Conservation (phyloP, 352 stramenopile genomes). For the Phytopythium vexans region DNA sequence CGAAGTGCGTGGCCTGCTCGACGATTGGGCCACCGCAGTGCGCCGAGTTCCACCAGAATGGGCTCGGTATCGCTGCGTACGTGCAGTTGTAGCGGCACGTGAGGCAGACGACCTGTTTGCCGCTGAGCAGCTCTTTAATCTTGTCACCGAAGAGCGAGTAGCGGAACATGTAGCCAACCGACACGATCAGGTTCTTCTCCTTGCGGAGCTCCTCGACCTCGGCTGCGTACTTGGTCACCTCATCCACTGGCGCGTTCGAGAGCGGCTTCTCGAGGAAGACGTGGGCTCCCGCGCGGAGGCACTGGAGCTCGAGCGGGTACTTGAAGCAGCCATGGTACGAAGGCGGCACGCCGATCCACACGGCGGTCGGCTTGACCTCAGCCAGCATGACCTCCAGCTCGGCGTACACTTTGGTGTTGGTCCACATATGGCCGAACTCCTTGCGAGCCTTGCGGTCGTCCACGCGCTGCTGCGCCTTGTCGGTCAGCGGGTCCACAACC, state of each 20-base stretch:
- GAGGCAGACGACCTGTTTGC: constrained; percentile 28
- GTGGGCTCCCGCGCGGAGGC: constrained; percentile 22
- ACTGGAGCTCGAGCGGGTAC: constrained; percentile 27
- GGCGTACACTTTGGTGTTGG: constrained; percentile 22
- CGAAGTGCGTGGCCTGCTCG: constrained; percentile 37
- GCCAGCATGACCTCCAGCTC: constrained; percentile 25
- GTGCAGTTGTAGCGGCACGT: constrained; percentile 36
- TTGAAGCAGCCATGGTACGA: constrained; percentile 37
- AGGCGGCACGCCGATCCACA: constrained; percentile 31
- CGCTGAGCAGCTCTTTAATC: constrained; percentile 26
- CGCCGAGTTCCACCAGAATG: constrained; percentile 35
- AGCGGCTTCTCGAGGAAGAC: constrained; percentile 33
- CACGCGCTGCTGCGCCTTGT: constrained; percentile 20
- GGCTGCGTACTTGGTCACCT: constrained; percentile 24
- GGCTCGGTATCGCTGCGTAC: constrained; percentile 26
- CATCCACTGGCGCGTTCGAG: constrained; percentile 24
- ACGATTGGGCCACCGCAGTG: constrained; percentile 37
- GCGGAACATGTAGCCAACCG: constrained; percentile 36
- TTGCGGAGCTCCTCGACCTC: constrained; percentile 21
- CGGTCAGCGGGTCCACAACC: constrained; percentile 28
- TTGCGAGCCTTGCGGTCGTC: constrained; percentile 16
- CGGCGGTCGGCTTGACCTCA: constrained; percentile 23
- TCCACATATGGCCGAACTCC: constrained; percentile 23
- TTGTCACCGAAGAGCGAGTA: constrained; percentile 29
- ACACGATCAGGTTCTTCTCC: constrained; percentile 28